A percentile compares a stretch with the other conserved stretches of the same genome.
These are phyloP conservation scores for Uronychia setigera DNA, from an alignment of 73 alveolate species.

Conservation along the genomic window DNA sequence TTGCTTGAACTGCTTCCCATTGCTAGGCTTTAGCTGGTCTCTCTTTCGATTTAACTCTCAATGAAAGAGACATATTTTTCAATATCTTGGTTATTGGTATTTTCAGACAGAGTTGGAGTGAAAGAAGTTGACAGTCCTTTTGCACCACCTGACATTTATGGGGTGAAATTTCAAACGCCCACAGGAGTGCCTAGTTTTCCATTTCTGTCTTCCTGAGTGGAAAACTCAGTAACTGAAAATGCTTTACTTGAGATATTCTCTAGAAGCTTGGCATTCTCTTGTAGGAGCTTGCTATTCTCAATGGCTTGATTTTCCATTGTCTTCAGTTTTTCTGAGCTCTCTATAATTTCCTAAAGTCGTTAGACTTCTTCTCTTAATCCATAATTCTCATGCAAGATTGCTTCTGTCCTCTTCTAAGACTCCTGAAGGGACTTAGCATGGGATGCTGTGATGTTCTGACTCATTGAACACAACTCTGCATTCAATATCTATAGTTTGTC, in stretches of 20 bases:
- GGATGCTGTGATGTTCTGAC: not conserved
- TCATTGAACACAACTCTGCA: not conserved
- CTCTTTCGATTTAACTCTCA: not conserved
- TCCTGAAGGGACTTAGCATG: no score
- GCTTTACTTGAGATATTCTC: no score
- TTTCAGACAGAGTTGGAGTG: no score
- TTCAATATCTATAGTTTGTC: not conserved
- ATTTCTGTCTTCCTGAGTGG: no score
- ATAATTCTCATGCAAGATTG: not conserved
- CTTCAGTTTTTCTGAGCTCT: not conserved
- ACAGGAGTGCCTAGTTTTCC: no score
- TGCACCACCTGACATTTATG: no score
- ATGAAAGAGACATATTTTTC: not conserved
- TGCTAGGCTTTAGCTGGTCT: not conserved
- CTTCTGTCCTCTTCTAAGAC: no score
- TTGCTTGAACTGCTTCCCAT: no score
- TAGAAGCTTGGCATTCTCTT: not conserved
- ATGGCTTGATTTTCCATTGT: not conserved
- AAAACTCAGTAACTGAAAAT: no score
- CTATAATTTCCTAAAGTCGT: not conserved
- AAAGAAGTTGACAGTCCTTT: no score
- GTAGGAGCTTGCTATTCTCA: conserved; percentile 1
- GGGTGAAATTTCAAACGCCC: no score
- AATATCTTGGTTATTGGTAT: no score
- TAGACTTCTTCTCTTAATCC: not conserved